A percentile compares a stretch with the other conserved stretches of the same genome.
These are phyloP conservation scores for Mycena belliarum DNA, from an alignment of 768 basidiomycete species.

Conservation along the genomic window DNA sequence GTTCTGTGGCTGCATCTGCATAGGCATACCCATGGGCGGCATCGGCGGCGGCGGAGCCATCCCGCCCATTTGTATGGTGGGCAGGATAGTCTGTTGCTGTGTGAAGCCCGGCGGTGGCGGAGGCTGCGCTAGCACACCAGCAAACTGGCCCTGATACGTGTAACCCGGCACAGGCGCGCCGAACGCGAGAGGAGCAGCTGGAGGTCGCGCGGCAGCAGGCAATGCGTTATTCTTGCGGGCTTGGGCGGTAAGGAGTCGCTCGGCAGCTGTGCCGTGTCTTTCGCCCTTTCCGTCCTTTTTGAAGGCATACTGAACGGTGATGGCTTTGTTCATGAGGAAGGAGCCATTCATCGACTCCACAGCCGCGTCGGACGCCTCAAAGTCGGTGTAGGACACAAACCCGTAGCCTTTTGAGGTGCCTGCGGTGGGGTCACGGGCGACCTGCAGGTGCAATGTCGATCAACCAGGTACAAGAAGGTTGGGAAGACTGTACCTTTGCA, in stretches of 20 bases:
- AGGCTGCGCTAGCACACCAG: slow-evolving; percentile 80
- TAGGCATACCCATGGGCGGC: slow-evolving; percentile 24
- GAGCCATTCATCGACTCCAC: slow-evolving; percentile 97
- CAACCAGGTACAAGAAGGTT: slow-evolving; percentile 4
- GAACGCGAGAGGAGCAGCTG: slow-evolving; percentile 73
- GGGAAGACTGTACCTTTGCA: slow-evolving; percentile 61
- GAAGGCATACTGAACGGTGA: slow-evolving; percentile 97
- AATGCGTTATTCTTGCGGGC: slow-evolving; percentile 94
- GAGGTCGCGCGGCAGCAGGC: slow-evolving; percentile 74
- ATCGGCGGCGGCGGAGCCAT: slow-evolving; percentile 20
- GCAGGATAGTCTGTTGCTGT: slow-evolving; percentile 67
- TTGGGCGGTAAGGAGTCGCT: slow-evolving; percentile 92
- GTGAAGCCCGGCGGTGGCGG: slow-evolving; percentile 82
- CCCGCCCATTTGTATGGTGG: slow-evolving; percentile 43
- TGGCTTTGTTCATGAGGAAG: slow-evolving; percentile 98
- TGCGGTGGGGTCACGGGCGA: slow-evolving; percentile 83
- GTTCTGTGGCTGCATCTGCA: slow-evolving; percentile 35
- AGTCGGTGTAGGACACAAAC: slow-evolving; percentile 96
- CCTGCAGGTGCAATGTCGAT: slow-evolving; percentile 45
- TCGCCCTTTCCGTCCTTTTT: slow-evolving; percentile 99
- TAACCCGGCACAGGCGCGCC: slow-evolving; percentile 70
- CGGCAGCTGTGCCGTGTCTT: slow-evolving; percentile 95
- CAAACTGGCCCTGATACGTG: slow-evolving; percentile 91
- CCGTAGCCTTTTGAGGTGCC: slow-evolving; percentile 96
- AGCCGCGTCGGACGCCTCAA: slow-evolving; percentile 95